Conservation (phyloP, 2,329 filamentous ascomycete species). For the Cladophialophora chaetospira region DNA sequence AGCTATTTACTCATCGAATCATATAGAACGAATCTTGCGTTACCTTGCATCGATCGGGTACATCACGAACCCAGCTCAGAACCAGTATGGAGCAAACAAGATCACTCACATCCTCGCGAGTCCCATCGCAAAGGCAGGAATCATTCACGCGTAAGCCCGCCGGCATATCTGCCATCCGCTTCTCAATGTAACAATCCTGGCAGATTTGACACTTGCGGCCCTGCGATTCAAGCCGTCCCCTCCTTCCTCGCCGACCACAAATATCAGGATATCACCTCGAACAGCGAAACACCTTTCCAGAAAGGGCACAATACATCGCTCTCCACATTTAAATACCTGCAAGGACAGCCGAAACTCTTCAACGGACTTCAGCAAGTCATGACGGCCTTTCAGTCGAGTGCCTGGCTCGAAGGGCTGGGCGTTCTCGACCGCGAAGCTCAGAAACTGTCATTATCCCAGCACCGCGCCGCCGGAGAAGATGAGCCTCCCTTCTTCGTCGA, state of each 20-base stretch:
- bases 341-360: slow-evolving; percentile 34
- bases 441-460: neutral
- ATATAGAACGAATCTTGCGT: slow-evolving; percentile 31
- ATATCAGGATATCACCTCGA: slow-evolving; percentile 36
- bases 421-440: slow-evolving; percentile 14
- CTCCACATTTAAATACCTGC: slow-evolving; percentile 36
- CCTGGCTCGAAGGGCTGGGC: slow-evolving; percentile 13
- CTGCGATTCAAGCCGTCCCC: slow-evolving; percentile 31
- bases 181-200: neutral
- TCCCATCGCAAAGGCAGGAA: slow-evolving; percentile 10
- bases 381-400: slow-evolving; percentile 19
- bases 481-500: slow-evolving; percentile 32
- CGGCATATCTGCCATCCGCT: neutral
- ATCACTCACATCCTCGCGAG: slow-evolving; percentile 30
- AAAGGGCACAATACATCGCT: slow-evolving; percentile 37
- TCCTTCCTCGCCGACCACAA: slow-evolving; percentile 36
- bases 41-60: slow-evolving; percentile 32
- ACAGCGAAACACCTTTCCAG: slow-evolving; percentile 36
- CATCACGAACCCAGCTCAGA: slow-evolving; percentile 18
- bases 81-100: slow-evolving; percentile 31
- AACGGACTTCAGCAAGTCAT: slow-evolving; percentile 17
- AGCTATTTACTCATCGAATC: neutral
- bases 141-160: slow-evolving; percentile 24
- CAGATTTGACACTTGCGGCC: slow-evolving; percentile 28
- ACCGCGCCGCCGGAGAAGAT: neutral